Evolutionary conservation across 768 basidiomycete species (phyloP).

Genomic region (Kwoniella dejecticola): DNA sequence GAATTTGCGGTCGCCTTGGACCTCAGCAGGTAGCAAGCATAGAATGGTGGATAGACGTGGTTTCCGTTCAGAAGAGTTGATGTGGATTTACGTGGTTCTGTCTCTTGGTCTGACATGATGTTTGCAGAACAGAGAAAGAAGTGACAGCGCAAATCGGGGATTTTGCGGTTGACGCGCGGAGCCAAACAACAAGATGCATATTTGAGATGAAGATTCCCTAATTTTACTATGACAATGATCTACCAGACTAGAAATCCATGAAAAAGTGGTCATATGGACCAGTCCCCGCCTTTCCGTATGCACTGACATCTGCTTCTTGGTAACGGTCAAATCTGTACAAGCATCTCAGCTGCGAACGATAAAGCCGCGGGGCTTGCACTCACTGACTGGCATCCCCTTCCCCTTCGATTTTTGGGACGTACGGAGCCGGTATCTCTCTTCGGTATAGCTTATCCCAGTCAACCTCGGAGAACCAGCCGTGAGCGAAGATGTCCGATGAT

Average conservation of each 20-base stretch:
- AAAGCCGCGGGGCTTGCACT: conserved; percentile 29
- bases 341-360: neutral
- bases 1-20: conserved; percentile 64
- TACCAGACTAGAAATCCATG: conserved; percentile 64
- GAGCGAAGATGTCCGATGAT: conserved; percentile 56
- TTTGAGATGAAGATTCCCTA: no score
- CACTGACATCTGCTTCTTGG: conserved; percentile 57
- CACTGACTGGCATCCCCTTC: conserved; percentile 88
- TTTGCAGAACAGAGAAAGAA: neutral
- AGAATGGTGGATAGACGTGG: conserved; percentile 62
- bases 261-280: conserved; percentile 66
- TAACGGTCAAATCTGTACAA: conserved; percentile 57
- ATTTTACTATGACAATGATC: no score
- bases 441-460: conserved; percentile 79
- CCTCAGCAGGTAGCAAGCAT: conserved; percentile 79
- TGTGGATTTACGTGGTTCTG: conserved; percentile 18
- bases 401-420: conserved; percentile 83
- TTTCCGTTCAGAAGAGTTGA: conserved; percentile 50
- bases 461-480: conserved; percentile 77
- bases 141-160: no score
- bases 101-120: conserved; percentile 3
- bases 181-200: no score
- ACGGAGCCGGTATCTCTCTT: conserved; percentile 92
- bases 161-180: no score
- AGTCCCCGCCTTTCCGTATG: conserved; percentile 56